Evolutionary conservation across 2,329 filamentous ascomycete species (phyloP), one percentile per base, ranked within the genome.

Genomic region (Dryadomyces quercivorus): DNA sequence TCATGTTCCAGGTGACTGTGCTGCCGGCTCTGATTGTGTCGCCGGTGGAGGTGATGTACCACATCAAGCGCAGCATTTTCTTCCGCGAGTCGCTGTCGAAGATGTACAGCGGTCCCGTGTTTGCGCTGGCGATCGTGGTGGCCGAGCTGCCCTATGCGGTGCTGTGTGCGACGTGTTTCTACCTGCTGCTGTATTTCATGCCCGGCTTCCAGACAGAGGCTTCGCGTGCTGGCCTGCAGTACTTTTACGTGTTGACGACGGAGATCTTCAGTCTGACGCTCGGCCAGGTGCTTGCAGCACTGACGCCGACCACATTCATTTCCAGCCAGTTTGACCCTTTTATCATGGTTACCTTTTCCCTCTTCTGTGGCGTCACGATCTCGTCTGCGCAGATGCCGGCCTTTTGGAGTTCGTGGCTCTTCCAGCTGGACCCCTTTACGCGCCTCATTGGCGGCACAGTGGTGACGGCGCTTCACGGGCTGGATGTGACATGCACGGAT

Each of bases 321-420:
- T 83, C 86, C 0, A 82, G 85, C 15, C 81, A 92, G 60, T 77
- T 88, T 60, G 90, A 94, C 62, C 89, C 90, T 0, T 87, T 91
- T 65, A 72, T 93, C 65, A 84, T 90, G 67, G 87, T 93, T 66
- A 82, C 85, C 56, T 92, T 94, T 64, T 78, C 85, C 1, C 77
- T 94, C 22, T 94, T 95, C 80, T 94, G 88, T 63, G 89, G 89
- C 67, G 89, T 95, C 58, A 86, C 87, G 0, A 87, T 94, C 51
- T 85, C 89, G 0, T 80, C 83, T 45, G 79, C 84, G 0, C 82
- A 87, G 67, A 94, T 94, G 70, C 85, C 87, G 1, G 72, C 70
- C 2, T 90, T 90, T 70, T 93, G 86, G 86, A 78, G 84, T 38
- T 75, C 78, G 1, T 93, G 87, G 88, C 74, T 93, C 8, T 91